Evolutionary conservation across 805 yeast species (phyloP).

Genomic region (Candida michaelii): DNA sequence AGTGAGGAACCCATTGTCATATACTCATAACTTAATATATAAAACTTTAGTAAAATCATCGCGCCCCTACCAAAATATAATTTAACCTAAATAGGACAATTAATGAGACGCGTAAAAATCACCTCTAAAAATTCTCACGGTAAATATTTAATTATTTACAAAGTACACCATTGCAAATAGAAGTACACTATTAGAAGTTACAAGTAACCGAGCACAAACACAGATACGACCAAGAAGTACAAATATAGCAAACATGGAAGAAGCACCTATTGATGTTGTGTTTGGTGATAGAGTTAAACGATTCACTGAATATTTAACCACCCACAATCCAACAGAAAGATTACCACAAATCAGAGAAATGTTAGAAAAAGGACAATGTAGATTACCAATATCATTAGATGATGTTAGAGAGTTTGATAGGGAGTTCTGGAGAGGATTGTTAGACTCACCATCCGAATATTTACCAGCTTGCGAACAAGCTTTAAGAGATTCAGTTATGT

Average conservation of each 20-base stretch:
- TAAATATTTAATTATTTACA: background rate
- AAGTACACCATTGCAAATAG: too few relatives aligned
- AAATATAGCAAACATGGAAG: conserved; percentile 6
- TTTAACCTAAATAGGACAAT: conserved; percentile 24
- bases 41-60: too few relatives aligned
- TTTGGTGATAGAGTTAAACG: conserved; percentile 83
- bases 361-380: conserved; percentile 62
- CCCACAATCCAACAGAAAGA: conserved; percentile 48
- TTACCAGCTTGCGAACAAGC: conserved; percentile 91
- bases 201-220: background rate
- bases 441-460: conserved; percentile 76
- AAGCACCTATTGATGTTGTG: conserved; percentile 40
- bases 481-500: conserved; percentile 71
- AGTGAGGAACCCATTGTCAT: too few relatives aligned
- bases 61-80: conserved; percentile 10
- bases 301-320: conserved; percentile 82
- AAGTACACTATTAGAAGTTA: too few relatives aligned
- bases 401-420: conserved; percentile 83
- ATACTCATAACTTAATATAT: too few relatives aligned
- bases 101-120: conserved; percentile 27
- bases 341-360: conserved; percentile 69
- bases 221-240: background rate
- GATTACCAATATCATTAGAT: conserved; percentile 78
- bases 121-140: conserved; percentile 1
- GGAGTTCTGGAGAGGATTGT: conserved; percentile 72